These are phyloP conservation scores for Rhizopogon sp. DNA, from an alignment of 768 basidiomycete species.

Conservation along the genomic window DNA sequence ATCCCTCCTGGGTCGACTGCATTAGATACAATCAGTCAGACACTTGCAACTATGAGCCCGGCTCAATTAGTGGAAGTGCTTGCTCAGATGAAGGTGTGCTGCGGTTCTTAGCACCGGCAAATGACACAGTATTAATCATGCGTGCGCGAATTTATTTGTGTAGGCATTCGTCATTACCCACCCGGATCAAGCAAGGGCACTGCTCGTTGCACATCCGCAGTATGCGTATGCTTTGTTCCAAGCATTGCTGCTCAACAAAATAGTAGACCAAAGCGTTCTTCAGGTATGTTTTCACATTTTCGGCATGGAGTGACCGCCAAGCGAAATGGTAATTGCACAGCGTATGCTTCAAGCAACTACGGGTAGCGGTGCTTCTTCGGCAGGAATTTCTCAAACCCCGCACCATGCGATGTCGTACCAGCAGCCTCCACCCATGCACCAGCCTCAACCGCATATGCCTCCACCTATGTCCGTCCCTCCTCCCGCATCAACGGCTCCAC, in stretches of 20 bases:
- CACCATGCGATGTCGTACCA: slow-evolving; percentile 27
- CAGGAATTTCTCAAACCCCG: slow-evolving; percentile 23
- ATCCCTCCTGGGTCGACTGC: slow-evolving; percentile 66
- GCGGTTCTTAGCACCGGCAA: slow-evolving; percentile 7
- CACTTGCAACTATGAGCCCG: slow-evolving; percentile 79
- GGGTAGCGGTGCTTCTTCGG: slow-evolving; percentile 21
- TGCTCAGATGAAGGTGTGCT: slow-evolving; percentile 93
- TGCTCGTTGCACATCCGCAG: slow-evolving; percentile 85
- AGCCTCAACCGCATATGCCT: slow-evolving; percentile 29
- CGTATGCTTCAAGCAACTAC: slow-evolving; percentile 48
- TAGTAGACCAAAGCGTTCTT: slow-evolving; percentile 83
- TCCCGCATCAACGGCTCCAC: slow-evolving; percentile 12
- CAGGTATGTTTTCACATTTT: slow-evolving; percentile 51
- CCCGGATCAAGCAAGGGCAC: slow-evolving; percentile 80
- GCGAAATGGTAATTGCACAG: slow-evolving; percentile 22
- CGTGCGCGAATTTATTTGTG: slow-evolving; percentile 2
- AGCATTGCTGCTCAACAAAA: slow-evolving; percentile 86
- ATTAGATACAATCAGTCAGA: slow-evolving; percentile 81
- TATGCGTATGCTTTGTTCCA: slow-evolving; percentile 96
- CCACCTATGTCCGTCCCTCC: slow-evolving; percentile 27
- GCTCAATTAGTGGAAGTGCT: slow-evolving; percentile 87
- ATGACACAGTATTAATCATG: slow-evolving; percentile 9
- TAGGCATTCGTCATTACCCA: slow-evolving; percentile 91
- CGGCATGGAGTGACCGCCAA: slow-evolving; percentile 6
- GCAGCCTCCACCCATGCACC: slow-evolving; percentile 25